phyloP scores from a whole-genome alignment of 495 filamentous ascomycete species.

The Clohesyomyces aquaticus region DNA sequence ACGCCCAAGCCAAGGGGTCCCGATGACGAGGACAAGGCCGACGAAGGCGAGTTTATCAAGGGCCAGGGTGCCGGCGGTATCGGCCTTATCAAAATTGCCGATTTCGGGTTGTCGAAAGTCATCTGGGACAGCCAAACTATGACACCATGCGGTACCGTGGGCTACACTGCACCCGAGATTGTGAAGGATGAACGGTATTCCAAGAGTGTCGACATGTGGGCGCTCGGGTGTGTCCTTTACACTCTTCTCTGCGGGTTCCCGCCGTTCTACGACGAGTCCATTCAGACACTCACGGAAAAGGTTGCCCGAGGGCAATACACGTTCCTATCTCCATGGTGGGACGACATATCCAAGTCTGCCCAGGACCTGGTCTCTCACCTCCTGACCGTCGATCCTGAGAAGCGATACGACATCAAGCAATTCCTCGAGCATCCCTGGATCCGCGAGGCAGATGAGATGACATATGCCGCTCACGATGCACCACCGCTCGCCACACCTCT shows the following conservation, averaged over 20 bases:
- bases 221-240: conserved; percentile 93
- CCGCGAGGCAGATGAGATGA: conserved; percentile 72
- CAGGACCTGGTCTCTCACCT: conserved; percentile 94
- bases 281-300: conserved; percentile 96
- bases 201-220: conserved; percentile 99
- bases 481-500: conserved; percentile 76
- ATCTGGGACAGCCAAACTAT: conserved; percentile 99
- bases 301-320: conserved; percentile 96
- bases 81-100: conserved; percentile 93
- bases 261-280: conserved; percentile 98
- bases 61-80: conserved; percentile 91
- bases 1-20: conserved; percentile 74
- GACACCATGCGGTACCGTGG: conserved; percentile 97
- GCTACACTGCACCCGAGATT: conserved; percentile 98
- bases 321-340: conserved; percentile 99
- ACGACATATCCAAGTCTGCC: conserved; percentile 94
- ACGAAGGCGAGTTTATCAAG: conserved; percentile 89
- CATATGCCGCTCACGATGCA: conserved; percentile 72
- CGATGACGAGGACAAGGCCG: conserved; percentile 95
- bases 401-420: conserved; percentile 84
- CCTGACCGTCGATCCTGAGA: conserved; percentile 87
- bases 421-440: conserved; percentile 95
- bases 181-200: conserved; percentile 99
- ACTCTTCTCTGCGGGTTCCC: conserved; percentile 96
- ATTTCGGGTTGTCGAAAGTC: conserved; percentile 96